Percentiles rank a stretch among this genome's conserved stretches.
These are phyloP conservation scores for Gyromitra esculenta DNA, from an alignment of 2,329 filamentous ascomycete species.

Conservation along the genomic window DNA sequence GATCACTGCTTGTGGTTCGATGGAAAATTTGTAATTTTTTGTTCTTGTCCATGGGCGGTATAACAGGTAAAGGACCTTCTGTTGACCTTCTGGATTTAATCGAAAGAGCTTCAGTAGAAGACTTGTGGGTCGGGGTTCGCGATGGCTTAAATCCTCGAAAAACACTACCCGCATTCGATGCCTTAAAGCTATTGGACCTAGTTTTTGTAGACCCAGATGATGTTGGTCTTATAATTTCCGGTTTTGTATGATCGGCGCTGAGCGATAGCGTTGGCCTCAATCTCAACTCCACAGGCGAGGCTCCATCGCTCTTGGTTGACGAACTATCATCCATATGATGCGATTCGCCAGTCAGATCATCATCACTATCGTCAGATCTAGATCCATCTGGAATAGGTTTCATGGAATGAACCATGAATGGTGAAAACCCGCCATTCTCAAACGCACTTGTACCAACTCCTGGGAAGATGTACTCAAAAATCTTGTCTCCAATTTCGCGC, in stretches of 20 bases:
- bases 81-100: conserved; percentile 51
- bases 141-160: conserved; percentile 57
- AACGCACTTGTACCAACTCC: conserved; percentile 71
- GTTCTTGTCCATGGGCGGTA: conserved; percentile 45
- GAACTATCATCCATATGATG: conserved; percentile 60
- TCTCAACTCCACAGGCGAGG: conserved; percentile 75
- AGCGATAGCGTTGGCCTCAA: conserved; percentile 79
- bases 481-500: conserved; percentile 86
- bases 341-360: conserved; percentile 62
- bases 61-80: conserved; percentile 46
- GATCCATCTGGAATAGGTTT: conserved; percentile 63
- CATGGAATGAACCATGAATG: conserved; percentile 66
- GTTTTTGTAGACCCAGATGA: conserved; percentile 53
- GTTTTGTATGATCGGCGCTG: conserved; percentile 35
- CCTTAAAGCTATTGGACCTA: conserved; percentile 62
- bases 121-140: conserved; percentile 59
- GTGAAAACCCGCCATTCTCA: conserved; percentile 65
- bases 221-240: conserved; percentile 43
- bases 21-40: conserved; percentile 60
- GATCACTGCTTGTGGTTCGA: conserved; percentile 63
- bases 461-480: conserved; percentile 98
- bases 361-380: conserved; percentile 65
- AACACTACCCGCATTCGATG: conserved; percentile 44
- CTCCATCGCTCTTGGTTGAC: conserved; percentile 59
- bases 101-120: conserved; percentile 47